A percentile compares a stretch with the other conserved stretches of the same genome.
phyloP scores from a whole-genome alignment of 164 flowering plant genomes.

The Tetracentron sinense region DNA sequence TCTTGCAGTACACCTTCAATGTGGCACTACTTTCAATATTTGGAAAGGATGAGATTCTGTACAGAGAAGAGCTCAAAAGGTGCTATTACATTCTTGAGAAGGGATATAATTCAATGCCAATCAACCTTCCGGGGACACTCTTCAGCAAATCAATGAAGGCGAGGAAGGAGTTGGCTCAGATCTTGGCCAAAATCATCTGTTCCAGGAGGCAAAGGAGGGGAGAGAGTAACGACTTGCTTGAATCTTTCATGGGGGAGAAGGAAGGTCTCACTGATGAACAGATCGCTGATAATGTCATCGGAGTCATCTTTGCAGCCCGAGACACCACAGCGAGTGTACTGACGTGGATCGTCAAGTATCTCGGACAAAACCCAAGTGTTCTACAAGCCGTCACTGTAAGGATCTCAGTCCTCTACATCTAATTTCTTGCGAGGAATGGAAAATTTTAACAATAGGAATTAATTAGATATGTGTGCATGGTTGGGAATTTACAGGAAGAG shows the following conservation, averaged over 20 bases:
- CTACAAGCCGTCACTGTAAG: constrained; percentile 83
- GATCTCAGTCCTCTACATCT: neutral
- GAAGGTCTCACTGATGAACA: constrained; percentile 83
- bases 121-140: constrained; percentile 88
- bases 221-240: constrained; percentile 56
- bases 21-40: constrained; percentile 82
- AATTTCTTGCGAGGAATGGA: no score
- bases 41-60: constrained; percentile 59
- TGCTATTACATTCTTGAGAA: constrained; percentile 83
- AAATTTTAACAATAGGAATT: no score
- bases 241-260: constrained; percentile 74
- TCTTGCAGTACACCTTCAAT: constrained; percentile 83
- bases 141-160: constrained; percentile 92
- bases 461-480: neutral
- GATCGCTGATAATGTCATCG: constrained; percentile 89
- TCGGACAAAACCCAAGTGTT: constrained; percentile 70
- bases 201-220: constrained; percentile 47
- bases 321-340: constrained; percentile 95
- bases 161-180: constrained; percentile 62
- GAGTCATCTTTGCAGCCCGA: no score
- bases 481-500: constrained; percentile 57
- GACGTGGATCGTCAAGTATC: constrained; percentile 92
- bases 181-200: constrained; percentile 58
- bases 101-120: constrained; percentile 98
- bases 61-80: constrained; percentile 75